Evolutionary conservation across 2,329 filamentous ascomycete species (phyloP), one percentile per base, ranked within the genome.

Genomic region (Penicillium sp.): DNA sequence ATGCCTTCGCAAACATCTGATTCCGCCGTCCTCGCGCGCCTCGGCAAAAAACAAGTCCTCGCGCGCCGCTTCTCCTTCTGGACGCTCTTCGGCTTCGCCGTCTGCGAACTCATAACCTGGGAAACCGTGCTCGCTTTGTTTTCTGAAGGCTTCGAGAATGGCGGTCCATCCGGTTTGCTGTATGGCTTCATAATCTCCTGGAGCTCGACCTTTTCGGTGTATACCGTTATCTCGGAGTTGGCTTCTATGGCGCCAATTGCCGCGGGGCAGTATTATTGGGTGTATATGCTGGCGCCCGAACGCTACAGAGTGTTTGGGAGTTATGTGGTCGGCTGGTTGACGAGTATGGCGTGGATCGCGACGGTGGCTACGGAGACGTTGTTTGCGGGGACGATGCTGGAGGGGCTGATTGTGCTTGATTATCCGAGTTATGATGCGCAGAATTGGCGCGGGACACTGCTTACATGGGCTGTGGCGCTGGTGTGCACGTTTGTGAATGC

Each of bases 131-230:
- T 77, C 4, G 74, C 74, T 3, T 63, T 77, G 12, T 77, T 78
- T 62, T 68, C 63, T 53, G 68, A 78, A 59, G 69, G 72, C 1
- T 70, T 75, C 46, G 64, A 73, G 23, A 79, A 78, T 63, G 76
- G 77, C 16, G 77, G 77, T 4, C 76, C 79, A 12, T 73, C 77
- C 1, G 79, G 80, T 4, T 67, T 80, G 6, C 65, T 82, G 9
- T 82, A 80, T 60, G 78, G 79, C 48, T 83, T 77, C 66, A 72
- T 82, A 30, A 75, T 82, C 47, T 76, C 79, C 18, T 81, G 78
- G 77, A 63, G 69, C 18, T 77, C 75, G 1, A 81, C 77, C 0
- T 62, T 83, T 54, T 77, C 71, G 0, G 71, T 76, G 3, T 79
- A 79, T 60, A 75, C 73, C 0, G 75, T 77, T 16, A 74, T 80